Base-by-base conservation (phyloP, 169 alveolate genomes). In the Sarcocystis neurona region DNA sequence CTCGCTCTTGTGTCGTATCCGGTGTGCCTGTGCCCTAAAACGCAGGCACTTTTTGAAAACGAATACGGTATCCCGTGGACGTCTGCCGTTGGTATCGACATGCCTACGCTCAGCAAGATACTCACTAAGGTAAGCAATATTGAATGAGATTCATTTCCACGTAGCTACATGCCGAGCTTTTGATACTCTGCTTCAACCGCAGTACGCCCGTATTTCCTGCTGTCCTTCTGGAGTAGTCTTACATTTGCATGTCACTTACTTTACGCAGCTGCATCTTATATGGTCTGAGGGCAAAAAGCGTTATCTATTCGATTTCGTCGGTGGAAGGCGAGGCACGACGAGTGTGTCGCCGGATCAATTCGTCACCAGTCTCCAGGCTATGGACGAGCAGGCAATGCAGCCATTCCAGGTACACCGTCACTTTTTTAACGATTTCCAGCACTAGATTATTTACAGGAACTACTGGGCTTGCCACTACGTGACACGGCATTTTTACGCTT, bases 211-310 rank as follows among this genome's bases (percentile, higher is more conserved):
- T 3, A 6, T 3, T 58, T 34, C 34, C 70, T 20, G 8, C 6
- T 34, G 70, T 34, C 12, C 12, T n/a, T 63, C 43, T 5, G 75
- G 75, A 10, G 27, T 23, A 10, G 75, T 30, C n/a, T 15, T 6
- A 15, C n/a, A 12, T 8, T 27, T 15, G 12, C 32, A 12, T 63
- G 75, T 30, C 75, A 6, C 75, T 72, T 34, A 10, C n/a, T 39
- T 72, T 20, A 44, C 32, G 32, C 87, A 79, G 87, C 46, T 79
- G 18, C 56, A 74, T 3, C 53, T 79, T 3, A 56, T 34, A 20
- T 79, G 68, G 87, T 79, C 87, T 18, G 87, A 79, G 70, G 87
- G 87, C 15, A 47, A 79, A 74, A 30, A 58, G 75, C 46, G 87
- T 32, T 79, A 79, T 58, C 44, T 79, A 34, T 74, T 79, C 37